Evolutionary conservation across 495 filamentous ascomycete species (phyloP).

Genomic region (Penicillium antarcticum): DNA sequence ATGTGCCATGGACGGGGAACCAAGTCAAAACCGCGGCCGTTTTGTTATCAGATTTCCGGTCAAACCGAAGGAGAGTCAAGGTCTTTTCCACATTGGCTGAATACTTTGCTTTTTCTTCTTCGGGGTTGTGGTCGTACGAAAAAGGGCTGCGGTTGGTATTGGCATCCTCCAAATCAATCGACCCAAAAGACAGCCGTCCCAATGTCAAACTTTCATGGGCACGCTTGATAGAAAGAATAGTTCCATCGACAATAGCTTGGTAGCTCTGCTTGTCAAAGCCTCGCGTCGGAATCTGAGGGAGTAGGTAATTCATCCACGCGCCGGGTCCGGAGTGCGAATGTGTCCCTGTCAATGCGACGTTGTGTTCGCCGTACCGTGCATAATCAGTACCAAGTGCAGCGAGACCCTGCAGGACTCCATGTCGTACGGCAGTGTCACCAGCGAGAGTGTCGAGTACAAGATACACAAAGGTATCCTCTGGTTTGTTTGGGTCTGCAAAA

Average conservation of each 20-base stretch:
- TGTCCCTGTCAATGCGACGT: slow-evolving; percentile 88
- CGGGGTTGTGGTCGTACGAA: slow-evolving; percentile 87
- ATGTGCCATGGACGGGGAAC: slow-evolving; percentile 94
- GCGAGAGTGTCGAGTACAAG: slow-evolving; percentile 84
- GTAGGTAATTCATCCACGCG: slow-evolving; percentile 93
- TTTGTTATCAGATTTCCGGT: slow-evolving; percentile 65
- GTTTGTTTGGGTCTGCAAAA: slow-evolving; percentile 62
- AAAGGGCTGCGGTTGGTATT: slow-evolving; percentile 91
- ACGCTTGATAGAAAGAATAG: slow-evolving; percentile 72
- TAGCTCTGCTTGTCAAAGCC: slow-evolving; percentile 91
- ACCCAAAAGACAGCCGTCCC: slow-evolving; percentile 70
- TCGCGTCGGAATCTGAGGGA: slow-evolving; percentile 88
- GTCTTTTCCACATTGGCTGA: slow-evolving; percentile 79
- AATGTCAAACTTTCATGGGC: slow-evolving; percentile 73
- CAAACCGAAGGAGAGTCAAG: slow-evolving; percentile 79
- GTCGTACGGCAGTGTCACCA: slow-evolving; percentile 85
- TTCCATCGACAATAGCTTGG: slow-evolving; percentile 84
- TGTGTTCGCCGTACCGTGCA: slow-evolving; percentile 71
- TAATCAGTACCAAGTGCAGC: slow-evolving; percentile 64
- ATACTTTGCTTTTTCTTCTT: slow-evolving; percentile 71
- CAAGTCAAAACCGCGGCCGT: slow-evolving; percentile 80
- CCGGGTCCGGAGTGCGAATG: slow-evolving; percentile 92
- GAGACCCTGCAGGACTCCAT: slow-evolving; percentile 78
- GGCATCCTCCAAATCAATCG: slow-evolving; percentile 70
- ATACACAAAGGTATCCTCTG: slow-evolving; percentile 78